These are phyloP conservation scores for Phanerochaete carnosa DNA, from an alignment of 768 basidiomycete species.

Conservation along the genomic window DNA sequence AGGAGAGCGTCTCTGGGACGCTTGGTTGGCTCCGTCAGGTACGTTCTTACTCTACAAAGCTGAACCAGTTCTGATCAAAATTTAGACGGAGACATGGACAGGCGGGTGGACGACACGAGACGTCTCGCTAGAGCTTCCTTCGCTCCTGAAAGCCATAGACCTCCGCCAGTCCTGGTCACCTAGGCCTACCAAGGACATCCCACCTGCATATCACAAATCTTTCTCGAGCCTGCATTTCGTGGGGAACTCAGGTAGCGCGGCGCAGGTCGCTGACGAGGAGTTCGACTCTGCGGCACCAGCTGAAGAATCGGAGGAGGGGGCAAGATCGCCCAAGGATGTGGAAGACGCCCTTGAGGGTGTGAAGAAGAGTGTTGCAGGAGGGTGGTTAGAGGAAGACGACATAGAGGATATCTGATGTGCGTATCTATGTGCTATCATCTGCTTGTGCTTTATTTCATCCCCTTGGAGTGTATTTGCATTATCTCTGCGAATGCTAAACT, in stretches of 20 bases:
- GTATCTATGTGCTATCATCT: too few relatives aligned
- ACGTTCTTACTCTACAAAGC: not conserved
- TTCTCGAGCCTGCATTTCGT: conserved; percentile 55
- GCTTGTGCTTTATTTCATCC: too few relatives aligned
- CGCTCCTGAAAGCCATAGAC: conserved; percentile 51
- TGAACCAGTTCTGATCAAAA: not conserved
- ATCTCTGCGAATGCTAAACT: too few relatives aligned
- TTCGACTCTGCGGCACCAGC: conserved; percentile 22
- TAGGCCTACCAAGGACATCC: not conserved
- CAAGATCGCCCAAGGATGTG: conserved; percentile 32
- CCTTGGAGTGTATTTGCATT: too few relatives aligned
- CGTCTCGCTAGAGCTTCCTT: conserved; percentile 58
- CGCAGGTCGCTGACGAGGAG: conserved; percentile 23
- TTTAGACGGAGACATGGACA: conserved; percentile 1
- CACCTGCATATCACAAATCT: conserved; percentile 35
- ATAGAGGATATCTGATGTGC: conserved; percentile 29
- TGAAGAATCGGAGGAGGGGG: conserved; percentile 25
- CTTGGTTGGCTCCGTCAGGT: conserved; percentile 52
- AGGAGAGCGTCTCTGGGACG: conserved; percentile 54
- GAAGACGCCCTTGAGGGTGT: conserved; percentile 21
- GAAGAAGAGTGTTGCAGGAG: conserved; percentile 20
- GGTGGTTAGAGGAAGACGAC: conserved; percentile 33
- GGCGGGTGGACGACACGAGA: conserved; percentile 50
- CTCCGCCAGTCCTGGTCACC: conserved; percentile 11
- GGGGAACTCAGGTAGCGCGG: not conserved